Evolutionary conservation across 768 basidiomycete species (phyloP).

Genomic region (Cyclocybe cylindracea): DNA sequence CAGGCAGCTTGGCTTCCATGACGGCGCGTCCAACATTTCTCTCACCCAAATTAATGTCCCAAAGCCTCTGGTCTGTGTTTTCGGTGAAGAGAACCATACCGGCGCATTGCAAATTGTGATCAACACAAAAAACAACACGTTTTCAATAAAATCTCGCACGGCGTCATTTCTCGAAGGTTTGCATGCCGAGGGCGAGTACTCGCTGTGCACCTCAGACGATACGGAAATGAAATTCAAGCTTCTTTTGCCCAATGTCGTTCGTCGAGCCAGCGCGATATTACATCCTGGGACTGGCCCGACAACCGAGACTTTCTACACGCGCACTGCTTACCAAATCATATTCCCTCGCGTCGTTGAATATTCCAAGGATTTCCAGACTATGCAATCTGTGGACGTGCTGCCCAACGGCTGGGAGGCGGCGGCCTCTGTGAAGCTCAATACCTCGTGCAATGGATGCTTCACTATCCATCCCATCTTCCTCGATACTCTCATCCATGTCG

Average conservation of each 20-base stretch:
- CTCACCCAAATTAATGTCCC: slow-evolving; percentile 48
- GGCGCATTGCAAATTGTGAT: slow-evolving; percentile 41
- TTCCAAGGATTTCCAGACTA: slow-evolving; percentile 54
- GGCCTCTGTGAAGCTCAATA: slow-evolving; percentile 48
- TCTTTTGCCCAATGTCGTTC: slow-evolving; percentile 32
- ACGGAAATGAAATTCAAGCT: slow-evolving; percentile 38
- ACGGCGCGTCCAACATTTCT: slow-evolving; percentile 33
- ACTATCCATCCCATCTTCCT: slow-evolving; percentile 57
- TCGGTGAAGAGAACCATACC: slow-evolving; percentile 27
- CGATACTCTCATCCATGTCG: slow-evolving; percentile 68
- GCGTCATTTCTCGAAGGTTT: too few relatives aligned
- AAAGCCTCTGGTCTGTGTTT: slow-evolving; percentile 50
- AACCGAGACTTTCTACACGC: slow-evolving; percentile 53
- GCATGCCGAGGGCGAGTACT: too few relatives aligned
- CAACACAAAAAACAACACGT: slow-evolving; percentile 38
- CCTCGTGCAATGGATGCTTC: slow-evolving; percentile 32
- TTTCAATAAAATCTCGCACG: slow-evolving; percentile 44
- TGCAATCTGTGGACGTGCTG: slow-evolving; percentile 54
- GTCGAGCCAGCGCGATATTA: slow-evolving; percentile 32
- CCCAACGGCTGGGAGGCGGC: slow-evolving; percentile 49
- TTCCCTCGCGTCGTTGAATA: slow-evolving; percentile 74
- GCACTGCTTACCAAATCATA: slow-evolving; percentile 62
- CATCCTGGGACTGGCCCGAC: slow-evolving; percentile 20
- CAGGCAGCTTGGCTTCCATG: slow-evolving; percentile 18
- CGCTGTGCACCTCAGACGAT: slow-evolving; percentile 12